These are phyloP conservation scores for Pichia thaimueangensis DNA, from an alignment of 805 yeast genomes.

Conservation along the genomic window DNA sequence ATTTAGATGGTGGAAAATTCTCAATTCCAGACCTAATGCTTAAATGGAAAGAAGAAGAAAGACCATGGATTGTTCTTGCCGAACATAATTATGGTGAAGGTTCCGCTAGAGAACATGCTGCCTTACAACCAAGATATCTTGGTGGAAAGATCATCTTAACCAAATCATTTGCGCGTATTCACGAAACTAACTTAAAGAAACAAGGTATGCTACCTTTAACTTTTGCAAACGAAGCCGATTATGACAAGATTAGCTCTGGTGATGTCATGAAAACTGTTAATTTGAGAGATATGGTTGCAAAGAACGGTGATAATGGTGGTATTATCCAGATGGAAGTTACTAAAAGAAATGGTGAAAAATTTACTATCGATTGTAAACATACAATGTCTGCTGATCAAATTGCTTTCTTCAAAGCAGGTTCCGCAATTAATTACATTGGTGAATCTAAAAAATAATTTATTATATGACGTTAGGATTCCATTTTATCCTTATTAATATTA, in stretches of 20 bases:
- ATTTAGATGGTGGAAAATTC: conserved; percentile 68
- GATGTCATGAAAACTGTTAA: conserved; percentile 74
- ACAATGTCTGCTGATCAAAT: conserved; percentile 97
- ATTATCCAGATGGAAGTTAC: conserved; percentile 62
- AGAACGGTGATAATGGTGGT: conserved; percentile 87
- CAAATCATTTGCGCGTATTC: conserved; percentile 96
- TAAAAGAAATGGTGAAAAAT: conserved; percentile 63
- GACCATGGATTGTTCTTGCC: conserved; percentile 94
- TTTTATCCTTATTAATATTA: too few species aligned
- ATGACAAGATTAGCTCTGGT: conserved; percentile 71
- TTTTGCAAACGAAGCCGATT: conserved; percentile 84
- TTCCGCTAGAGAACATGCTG: conserved; percentile 98
- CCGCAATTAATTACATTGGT: conserved; percentile 84
- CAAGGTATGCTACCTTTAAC: conserved; percentile 97
- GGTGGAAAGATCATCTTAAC: conserved; percentile 87
- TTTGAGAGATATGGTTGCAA: conserved; percentile 67
- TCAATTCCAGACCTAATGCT: conserved; percentile 96
- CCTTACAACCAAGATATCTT: conserved; percentile 87
- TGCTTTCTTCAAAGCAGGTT: conserved; percentile 94
- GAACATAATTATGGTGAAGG: conserved; percentile 99
- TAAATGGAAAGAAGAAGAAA: conserved; percentile 79
- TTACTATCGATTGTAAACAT: conserved; percentile 74
- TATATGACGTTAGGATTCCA: too few species aligned
- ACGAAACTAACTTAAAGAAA: conserved; percentile 95
- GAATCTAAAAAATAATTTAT: conserved; percentile 20